Base-by-base conservation (phyloP, 202 grass and related monocot genomes). In the Panicum hallii region DNA sequence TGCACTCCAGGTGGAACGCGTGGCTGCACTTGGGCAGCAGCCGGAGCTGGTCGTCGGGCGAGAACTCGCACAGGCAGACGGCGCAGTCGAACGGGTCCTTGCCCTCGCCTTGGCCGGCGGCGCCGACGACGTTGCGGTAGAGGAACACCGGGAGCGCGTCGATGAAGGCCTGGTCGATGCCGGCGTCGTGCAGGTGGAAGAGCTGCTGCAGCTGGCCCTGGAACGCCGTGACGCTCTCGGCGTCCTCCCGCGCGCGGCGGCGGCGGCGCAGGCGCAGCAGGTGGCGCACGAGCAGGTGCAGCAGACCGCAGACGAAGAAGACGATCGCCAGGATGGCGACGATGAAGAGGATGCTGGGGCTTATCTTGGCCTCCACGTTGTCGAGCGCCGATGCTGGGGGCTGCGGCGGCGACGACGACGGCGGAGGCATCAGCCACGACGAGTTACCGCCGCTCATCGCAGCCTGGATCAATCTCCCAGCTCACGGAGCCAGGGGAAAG, bases 81-180 rank as follows among this genome's bases (percentile, higher is more conserved):
- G 93, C 97, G 78, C 97, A 99, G 80, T 99, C 97, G 73, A 99
- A 96, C 3, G 97, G 91, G 3, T 99, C 97, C 81, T 96, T 95
- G 28, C 79, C 76, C 6, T 12, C 56, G 0, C 49, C 74, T 9
- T 1, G 17, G 2, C 0, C 43, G 69, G 45, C 63, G 28, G 13
- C 72, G 49, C 81, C 92, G 1, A 99, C 79, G 54, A 99, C 90
- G 74, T 92, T 76, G 28, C 71, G 61, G 90, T 99, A 99, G 15
- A 88, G 62, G 89, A 99, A 97, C 9, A 99, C 93, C 0, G 93
- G 97, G 63, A 99, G 91, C n/a, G 87, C 84, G 82, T 96, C 97
- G 66, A 99, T 99, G 88, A 96, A 99, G 72, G 93, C 88, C 87
- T 99, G 97, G 84, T 99, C 91, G 0, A 99, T 90, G 53, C 97